Evolutionary conservation across 371 early-diverging fungal species (phyloP), one percentile per base, ranked within the genome.

Genomic region (Sanchytrium tribonematis): DNA sequence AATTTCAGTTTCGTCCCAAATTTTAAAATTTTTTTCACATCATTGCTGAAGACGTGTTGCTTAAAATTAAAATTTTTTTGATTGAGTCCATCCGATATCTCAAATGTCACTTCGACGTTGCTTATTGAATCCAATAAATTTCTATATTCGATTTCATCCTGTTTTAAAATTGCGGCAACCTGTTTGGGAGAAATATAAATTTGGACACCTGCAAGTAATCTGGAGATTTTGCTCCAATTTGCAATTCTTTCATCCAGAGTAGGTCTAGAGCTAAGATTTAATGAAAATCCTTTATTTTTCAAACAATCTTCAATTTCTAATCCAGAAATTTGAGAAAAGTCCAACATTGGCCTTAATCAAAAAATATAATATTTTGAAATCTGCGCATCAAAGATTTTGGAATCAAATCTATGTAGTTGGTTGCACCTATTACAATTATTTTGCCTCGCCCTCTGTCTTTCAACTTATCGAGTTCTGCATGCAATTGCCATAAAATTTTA

Each of bases 281-380:
- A 22, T 12, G 5, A 12, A 22, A 48, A 48, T 22, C 48, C 48
- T 22, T 48, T 48, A 12, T 48, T 22, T 48, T 12, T 12, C 5
- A 48, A 22, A 5, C 5, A 12, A 22, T 48, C 48, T 48, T 48
- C 12, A 48, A 48, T 22, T 48, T 48, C 48, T 12, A 48, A 12
- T 48, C 48, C 48, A 12, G 48, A 48, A 48, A 48, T 48, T 48
- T 48, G 48, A 48, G 5, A 12, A 48, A 12, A 22, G 22, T 48
- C 48, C 48, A 48, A 48, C 48, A 48, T 48, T n/a, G n/a, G n/a
- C n/a, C n/a, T n/a, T 48, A 48, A 22, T 48, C 48, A 48, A 48
- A 48, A 22, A 12, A 48, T 48, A 48, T 48, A 12, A 48, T 12
- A 22, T 48, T 48, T 48, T 5, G 48, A 5, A 48, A 48, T 48